These are phyloP conservation scores for Lecanicillium sp. DNA, from an alignment of 2,329 filamentous ascomycete genomes.

Conservation along the genomic window DNA sequence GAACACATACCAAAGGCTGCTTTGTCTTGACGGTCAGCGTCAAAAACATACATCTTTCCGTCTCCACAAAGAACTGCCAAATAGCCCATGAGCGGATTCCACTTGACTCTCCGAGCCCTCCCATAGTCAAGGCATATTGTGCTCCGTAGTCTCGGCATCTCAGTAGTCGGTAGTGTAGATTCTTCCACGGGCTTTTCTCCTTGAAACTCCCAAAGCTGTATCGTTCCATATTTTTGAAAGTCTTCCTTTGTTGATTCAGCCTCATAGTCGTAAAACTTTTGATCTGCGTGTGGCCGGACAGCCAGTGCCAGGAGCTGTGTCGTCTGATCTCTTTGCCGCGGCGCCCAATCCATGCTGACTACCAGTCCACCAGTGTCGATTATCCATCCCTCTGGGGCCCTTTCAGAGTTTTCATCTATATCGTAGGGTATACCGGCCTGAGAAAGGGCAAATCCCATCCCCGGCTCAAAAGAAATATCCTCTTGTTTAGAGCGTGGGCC, in stretches of 20 bases:
- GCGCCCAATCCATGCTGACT: constrained; percentile 44
- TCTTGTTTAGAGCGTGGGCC: constrained; percentile 21
- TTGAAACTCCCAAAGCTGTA: constrained; percentile 45
- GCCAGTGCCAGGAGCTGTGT: constrained; percentile 44
- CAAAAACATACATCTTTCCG: constrained; percentile 40
- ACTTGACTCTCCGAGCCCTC: constrained; percentile 40
- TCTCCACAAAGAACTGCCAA: constrained; percentile 43
- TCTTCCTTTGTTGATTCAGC: constrained; percentile 26
- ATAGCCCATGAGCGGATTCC: constrained; percentile 41
- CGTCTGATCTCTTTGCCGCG: constrained; percentile 21
- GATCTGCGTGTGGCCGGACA: constrained; percentile 41
- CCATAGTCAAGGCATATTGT: constrained; percentile 43
- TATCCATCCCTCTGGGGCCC: constrained; percentile 38
- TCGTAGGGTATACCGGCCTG: constrained; percentile 21
- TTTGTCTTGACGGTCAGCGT: constrained; percentile 24
- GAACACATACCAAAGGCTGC: constrained; percentile 31
- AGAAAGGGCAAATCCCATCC: constrained; percentile 17
- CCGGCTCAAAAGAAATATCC: constrained; percentile 20
- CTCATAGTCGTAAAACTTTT: constrained; percentile 32
- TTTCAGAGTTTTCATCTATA: constrained; percentile 14
- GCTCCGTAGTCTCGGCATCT: constrained; percentile 29
- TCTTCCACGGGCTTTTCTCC: constrained; percentile 21
- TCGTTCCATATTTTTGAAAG: constrained; percentile 33
- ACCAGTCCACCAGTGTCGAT: constrained; percentile 47
- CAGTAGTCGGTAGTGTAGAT: constrained; percentile 24